Percentiles rank a stretch among this genome's conserved stretches.
These are phyloP conservation scores for Leucoagaricus sp. DNA, from an alignment of 1,284 basidiomycete species.

Conservation along the genomic window DNA sequence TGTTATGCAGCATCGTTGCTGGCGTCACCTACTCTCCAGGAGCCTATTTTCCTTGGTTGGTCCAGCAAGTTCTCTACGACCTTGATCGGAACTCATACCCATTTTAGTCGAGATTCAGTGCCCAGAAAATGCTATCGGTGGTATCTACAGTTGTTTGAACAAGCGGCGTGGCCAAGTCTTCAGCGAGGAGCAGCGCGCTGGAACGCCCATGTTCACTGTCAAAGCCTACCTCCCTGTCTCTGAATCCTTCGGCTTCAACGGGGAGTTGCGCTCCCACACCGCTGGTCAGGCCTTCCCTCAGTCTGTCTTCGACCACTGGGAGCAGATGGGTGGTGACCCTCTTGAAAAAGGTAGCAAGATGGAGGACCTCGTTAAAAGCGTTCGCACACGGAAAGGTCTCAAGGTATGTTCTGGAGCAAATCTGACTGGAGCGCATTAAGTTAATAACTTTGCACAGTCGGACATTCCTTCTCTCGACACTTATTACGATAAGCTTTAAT, in stretches of 20 bases:
- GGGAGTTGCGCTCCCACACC: constrained; percentile 90
- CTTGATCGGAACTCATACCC: not conserved
- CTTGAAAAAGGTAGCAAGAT: constrained; percentile 89
- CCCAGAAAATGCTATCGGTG: constrained; percentile 97
- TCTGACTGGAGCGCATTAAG: not conserved
- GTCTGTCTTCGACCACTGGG: constrained; percentile 93
- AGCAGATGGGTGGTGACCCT: constrained; percentile 81
- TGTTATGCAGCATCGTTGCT: constrained; percentile 96
- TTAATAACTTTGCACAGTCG: constrained; percentile 45
- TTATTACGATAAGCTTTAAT: constrained; percentile 89
- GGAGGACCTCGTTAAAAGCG: constrained; percentile 80
- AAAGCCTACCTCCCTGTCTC: constrained; percentile 97
- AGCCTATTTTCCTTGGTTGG: constrained; percentile 92
- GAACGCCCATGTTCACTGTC: constrained; percentile 99
- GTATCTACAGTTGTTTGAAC: constrained; percentile 96
- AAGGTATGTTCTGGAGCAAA: constrained; percentile 54
- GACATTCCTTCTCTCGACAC: constrained; percentile 85
- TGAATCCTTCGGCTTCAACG: constrained; percentile 99
- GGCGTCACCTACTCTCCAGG: constrained; percentile 90
- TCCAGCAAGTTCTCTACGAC: no score
- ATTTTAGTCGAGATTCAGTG: constrained; percentile 90
- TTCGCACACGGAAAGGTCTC: constrained; percentile 93
- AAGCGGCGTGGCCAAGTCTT: constrained; percentile 99
- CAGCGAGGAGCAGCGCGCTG: constrained; percentile 95
- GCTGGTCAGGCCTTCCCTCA: constrained; percentile 99